phyloP scores from a whole-genome alignment of 1,284 basidiomycete genomes.

The Schizophyllum amplum region DNA sequence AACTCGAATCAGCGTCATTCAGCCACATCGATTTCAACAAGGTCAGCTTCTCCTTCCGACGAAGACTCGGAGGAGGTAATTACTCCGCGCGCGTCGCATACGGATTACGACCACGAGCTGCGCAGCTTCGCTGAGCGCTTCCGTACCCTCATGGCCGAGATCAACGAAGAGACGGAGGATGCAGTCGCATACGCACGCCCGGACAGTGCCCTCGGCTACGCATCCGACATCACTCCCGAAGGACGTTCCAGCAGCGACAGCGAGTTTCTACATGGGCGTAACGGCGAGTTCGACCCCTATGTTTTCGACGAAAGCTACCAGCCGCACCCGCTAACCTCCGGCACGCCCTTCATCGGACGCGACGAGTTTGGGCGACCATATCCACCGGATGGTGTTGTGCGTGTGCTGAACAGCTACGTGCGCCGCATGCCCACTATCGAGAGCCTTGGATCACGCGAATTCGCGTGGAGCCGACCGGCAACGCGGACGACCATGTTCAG shows the following conservation, averaged over 20 bases:
- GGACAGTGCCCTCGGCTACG: slow-evolving; percentile 5
- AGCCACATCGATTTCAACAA: background rate
- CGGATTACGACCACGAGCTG: slow-evolving; percentile 20
- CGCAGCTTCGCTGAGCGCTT: slow-evolving; percentile 41
- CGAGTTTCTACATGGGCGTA: background rate
- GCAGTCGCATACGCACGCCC: slow-evolving; percentile 29
- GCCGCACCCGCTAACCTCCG: background rate
- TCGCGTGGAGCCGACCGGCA: slow-evolving; percentile 12
- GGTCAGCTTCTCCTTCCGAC: background rate
- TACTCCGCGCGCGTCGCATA: background rate
- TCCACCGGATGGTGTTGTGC: slow-evolving; percentile 42
- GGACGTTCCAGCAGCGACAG: background rate
- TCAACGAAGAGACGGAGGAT: slow-evolving; percentile 43
- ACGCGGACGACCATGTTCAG: slow-evolving; percentile 8
- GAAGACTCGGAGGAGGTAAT: slow-evolving; percentile 1
- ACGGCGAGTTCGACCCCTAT: background rate
- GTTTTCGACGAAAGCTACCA: background rate
- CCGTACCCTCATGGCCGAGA: slow-evolving; percentile 37
- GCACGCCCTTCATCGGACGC: slow-evolving; percentile 18
- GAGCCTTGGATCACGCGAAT: slow-evolving; percentile 55
- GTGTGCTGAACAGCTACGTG: slow-evolving; percentile 52
- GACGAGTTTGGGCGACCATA: slow-evolving; percentile 39
- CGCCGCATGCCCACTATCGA: slow-evolving; percentile 75
- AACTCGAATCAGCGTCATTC: background rate
- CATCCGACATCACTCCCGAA: background rate